These are phyloP conservation scores for Parathielavia hyrcaniae DNA, from an alignment of 495 filamentous ascomycete genomes.

Conservation along the genomic window DNA sequence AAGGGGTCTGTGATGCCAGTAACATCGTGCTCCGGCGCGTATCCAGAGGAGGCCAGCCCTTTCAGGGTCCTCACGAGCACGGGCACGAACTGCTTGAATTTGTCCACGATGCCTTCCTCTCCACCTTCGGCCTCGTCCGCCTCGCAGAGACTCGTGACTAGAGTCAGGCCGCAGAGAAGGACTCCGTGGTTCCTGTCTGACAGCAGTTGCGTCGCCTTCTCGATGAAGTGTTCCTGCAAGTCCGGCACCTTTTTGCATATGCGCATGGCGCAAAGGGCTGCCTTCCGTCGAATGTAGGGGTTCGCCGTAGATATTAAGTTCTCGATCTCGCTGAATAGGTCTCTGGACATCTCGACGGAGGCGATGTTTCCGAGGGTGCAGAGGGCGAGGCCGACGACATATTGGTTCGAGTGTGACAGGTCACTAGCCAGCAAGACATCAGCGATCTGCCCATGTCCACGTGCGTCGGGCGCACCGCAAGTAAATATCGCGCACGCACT, in stretches of 20 bases:
- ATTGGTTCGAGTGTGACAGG: slow-evolving; percentile 94
- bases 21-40: slow-evolving; percentile 96
- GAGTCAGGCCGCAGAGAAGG: slow-evolving; percentile 80
- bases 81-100: slow-evolving; percentile 74
- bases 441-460: slow-evolving; percentile 16
- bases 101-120: slow-evolving; percentile 78
- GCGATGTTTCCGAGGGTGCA: slow-evolving; percentile 97
- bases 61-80: slow-evolving; percentile 86
- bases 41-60: slow-evolving; percentile 85
- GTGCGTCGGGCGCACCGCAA: not conserved
- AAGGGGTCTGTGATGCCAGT: slow-evolving; percentile 99
- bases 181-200: slow-evolving; percentile 93
- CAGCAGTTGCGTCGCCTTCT: slow-evolving; percentile 83
- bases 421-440: slow-evolving; percentile 58
- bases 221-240: slow-evolving; percentile 91
- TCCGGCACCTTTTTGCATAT: slow-evolving; percentile 98
- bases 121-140: slow-evolving; percentile 84
- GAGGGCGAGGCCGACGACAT: slow-evolving; percentile 92
- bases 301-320: slow-evolving; percentile 83
- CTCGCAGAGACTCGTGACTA: slow-evolving; percentile 89
- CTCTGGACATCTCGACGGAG: slow-evolving; percentile 96
- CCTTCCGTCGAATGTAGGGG: slow-evolving; percentile 94
- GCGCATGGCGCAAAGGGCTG: slow-evolving; percentile 98
- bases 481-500: slow-evolving; percentile 53
- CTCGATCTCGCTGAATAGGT: slow-evolving; percentile 93